Percentiles rank a stretch among this genome's conserved stretches.
Evolutionary conservation across 75 land plant species (phyloP).

Genomic region (Gnetum montanum): DNA sequence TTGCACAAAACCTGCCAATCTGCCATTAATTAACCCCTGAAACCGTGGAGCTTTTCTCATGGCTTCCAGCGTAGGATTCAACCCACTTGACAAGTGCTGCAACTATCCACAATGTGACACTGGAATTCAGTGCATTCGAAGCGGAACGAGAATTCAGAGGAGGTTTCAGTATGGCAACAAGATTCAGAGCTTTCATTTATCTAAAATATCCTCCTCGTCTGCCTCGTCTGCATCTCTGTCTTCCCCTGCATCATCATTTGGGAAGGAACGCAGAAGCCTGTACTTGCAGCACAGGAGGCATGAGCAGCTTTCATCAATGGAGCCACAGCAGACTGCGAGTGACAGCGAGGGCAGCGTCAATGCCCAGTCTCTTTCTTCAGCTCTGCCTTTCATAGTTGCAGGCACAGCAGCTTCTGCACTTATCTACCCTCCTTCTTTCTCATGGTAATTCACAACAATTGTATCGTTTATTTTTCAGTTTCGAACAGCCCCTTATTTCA

Average conservation of each 20-base stretch:
- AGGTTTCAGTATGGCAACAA: too few relatives aligned
- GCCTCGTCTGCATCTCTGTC: not conserved
- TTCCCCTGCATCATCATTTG: not conserved
- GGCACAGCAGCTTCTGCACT: constrained; percentile 77
- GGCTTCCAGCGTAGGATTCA: constrained; percentile 4
- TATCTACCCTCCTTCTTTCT: constrained; percentile 59
- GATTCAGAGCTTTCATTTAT: not conserved
- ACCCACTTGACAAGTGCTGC: not conserved
- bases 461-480: not conserved
- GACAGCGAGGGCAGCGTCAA: constrained; percentile 5
- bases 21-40: too few relatives aligned
- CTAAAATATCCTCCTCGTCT: not conserved
- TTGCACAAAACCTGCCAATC: too few relatives aligned
- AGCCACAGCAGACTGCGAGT: constrained; percentile 15
- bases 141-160: too few relatives aligned
- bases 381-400: constrained; percentile 80
- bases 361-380: constrained; percentile 51
- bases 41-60: too few relatives aligned
- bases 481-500: not conserved
- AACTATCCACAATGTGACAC: not conserved
- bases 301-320: constrained; percentile 45
- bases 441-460: constrained; percentile 42
- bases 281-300: constrained; percentile 22
- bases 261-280: constrained; percentile 1
- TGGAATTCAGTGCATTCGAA: not conserved